A percentile compares a stretch with the other conserved stretches of the same genome.
Conservation (phyloP, 2,329 filamentous ascomycete species). For the Sordariomycetes sp. region DNA sequence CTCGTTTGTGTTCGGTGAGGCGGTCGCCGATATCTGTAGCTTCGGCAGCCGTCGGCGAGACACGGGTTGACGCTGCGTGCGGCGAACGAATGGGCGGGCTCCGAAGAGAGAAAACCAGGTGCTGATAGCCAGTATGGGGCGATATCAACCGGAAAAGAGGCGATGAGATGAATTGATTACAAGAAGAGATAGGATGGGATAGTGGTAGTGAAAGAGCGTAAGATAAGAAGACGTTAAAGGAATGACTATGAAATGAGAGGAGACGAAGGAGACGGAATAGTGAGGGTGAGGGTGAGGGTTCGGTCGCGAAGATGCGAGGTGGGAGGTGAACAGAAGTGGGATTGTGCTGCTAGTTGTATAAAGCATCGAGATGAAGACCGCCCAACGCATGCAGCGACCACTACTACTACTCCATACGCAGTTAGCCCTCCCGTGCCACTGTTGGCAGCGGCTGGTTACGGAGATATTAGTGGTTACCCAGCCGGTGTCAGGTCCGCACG, state of each 20-base stretch:
- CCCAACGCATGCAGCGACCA: background rate
- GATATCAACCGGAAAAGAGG: background rate
- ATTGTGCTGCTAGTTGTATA: background rate
- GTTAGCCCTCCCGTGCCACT: background rate
- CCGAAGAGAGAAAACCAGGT: background rate
- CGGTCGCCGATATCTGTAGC: background rate
- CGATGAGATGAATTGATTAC: background rate
- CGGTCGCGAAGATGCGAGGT: background rate
- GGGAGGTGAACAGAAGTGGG: background rate
- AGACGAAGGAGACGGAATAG: background rate
- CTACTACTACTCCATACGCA: too few species aligned
- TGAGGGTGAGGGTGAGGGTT: background rate
- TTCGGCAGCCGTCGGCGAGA: background rate
- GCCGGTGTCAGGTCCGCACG: background rate
- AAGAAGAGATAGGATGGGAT: background rate
- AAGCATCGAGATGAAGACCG: background rate
- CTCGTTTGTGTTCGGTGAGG: background rate
- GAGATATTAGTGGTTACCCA: background rate
- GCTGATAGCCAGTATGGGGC: background rate
- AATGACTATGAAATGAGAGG: background rate
- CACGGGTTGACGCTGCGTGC: background rate
- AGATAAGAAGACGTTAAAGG: background rate
- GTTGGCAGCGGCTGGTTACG: background rate
- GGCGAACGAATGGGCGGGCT: background rate
- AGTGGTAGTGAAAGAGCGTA: background rate